Conservation (phyloP, 169 alveolate genomes). For the Babesia bigemina region DNA sequence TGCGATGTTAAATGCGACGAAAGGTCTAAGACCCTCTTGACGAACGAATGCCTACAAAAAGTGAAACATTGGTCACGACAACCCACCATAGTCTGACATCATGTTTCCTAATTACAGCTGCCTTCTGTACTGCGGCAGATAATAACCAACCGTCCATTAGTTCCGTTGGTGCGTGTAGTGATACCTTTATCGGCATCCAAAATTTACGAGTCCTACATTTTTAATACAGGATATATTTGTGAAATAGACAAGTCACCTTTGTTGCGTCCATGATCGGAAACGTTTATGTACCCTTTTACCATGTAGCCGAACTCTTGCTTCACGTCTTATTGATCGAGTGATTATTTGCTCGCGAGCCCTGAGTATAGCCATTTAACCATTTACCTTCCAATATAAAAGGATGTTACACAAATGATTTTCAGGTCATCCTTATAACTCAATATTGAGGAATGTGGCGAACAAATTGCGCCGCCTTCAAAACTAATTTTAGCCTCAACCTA, state of each 20-base stretch:
- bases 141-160: slow-evolving; percentile 78
- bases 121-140: slow-evolving; percentile 83
- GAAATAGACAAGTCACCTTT: slow-evolving; percentile 45
- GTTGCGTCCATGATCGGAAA: slow-evolving; percentile 87
- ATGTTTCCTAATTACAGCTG: slow-evolving; percentile 83
- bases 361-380: slow-evolving; percentile 70
- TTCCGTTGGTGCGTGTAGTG: slow-evolving; percentile 73
- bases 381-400: neutral
- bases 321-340: slow-evolving; percentile 74
- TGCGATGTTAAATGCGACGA: slow-evolving; percentile 77
- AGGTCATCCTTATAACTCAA: no score
- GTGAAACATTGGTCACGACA: neutral
- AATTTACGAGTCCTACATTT: slow-evolving; percentile 75
- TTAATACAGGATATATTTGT: neutral
- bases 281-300: slow-evolving; percentile 84
- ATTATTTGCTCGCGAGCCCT: slow-evolving; percentile 82
- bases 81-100: slow-evolving; percentile 77
- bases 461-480: no score
- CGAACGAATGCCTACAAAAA: slow-evolving; percentile 59
- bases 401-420: neutral
- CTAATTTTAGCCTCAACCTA: no score
- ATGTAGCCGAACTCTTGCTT: slow-evolving; percentile 72
- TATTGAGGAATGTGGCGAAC: no score
- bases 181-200: slow-evolving; percentile 84
- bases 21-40: slow-evolving; percentile 71